Evolutionary conservation across 768 basidiomycete species (phyloP), one percentile per base, ranked within the genome.

Genomic region (Serendipita vermifera): DNA sequence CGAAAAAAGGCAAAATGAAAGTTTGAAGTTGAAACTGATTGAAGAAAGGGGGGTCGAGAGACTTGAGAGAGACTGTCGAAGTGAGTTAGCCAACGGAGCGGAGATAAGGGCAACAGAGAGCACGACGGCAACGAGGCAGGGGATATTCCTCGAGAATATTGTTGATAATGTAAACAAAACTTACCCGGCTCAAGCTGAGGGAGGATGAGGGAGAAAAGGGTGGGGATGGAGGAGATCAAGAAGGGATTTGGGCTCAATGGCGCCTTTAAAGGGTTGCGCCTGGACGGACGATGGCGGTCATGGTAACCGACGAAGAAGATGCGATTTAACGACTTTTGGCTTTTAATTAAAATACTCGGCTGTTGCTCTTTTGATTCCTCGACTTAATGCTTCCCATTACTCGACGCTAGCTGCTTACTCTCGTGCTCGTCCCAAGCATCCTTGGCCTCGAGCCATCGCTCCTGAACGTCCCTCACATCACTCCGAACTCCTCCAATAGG

Each of bases 401-500:
- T 41, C 39, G 15, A 17, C n/a, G n/a, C n/a, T n/a, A n/a, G n/a
- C 62, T 83, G 76, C 62, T 66, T 74, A 64, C 71, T 81, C 70
- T 97, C 89, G 63, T 73, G 83, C 39, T 82, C 83, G 67, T 96
- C 92, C 69, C 81, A 96, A 40, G 77, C 78, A 26, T 88, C 86
- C 59, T 75, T 77, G 4, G 81, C 79, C 62, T 96, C 90, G n/a
- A 94, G 68, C 92, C 93, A 98, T 38, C 92, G 73, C 66, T 97
- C 93, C 67, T 97, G 92, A 4, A 93, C 80, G 63, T 92, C 89
- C 20, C 79, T 71, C 11, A 88, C 74, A 60, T 74, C 73, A 31
- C 57, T 58, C 20, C 36, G 31, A 15, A 38, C 15, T 15, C 56
- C 62, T n/a, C 48, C 35, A 9, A 60, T 36, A 17, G 60, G 57